phyloP scores from a whole-genome alignment of 129 eudicot genomes.

The Smallanthus sonchifolius region DNA sequence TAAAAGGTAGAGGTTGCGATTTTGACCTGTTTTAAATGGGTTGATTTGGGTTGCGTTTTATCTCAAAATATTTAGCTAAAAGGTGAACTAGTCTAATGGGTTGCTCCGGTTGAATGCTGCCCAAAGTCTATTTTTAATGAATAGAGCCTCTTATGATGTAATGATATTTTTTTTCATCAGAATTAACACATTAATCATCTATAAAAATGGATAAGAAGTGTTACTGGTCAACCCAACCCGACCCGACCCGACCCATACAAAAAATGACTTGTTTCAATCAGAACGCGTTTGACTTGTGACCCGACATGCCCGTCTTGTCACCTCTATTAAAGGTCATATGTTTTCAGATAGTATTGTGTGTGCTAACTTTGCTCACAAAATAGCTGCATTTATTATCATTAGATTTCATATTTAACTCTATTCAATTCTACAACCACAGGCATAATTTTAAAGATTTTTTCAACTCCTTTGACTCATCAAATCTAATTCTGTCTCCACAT shows the following conservation, averaged over 20 bases:
- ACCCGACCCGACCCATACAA: neutral
- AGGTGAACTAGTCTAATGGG: neutral
- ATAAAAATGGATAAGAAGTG: neutral
- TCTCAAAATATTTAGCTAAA: neutral
- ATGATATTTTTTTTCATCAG: neutral
- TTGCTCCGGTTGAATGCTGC: neutral
- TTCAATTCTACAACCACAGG: neutral
- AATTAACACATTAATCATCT: neutral
- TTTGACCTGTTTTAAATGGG: neutral
- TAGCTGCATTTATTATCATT: neutral
- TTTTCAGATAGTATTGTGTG: neutral
- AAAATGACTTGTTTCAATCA: neutral
- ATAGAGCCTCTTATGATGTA: neutral
- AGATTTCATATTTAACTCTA: neutral
- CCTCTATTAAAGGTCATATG: constrained; percentile 5
- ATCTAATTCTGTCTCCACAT: neutral
- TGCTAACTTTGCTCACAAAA: constrained; percentile 1
- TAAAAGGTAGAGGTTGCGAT: neutral
- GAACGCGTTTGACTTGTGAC: neutral
- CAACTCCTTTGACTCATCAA: neutral
- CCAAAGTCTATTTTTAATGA: neutral
- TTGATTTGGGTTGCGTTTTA: neutral
- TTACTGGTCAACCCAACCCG: neutral
- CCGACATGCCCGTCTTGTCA: neutral
- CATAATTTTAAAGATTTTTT: neutral